Percentiles rank a stretch among this genome's conserved stretches.
phyloP scores from a whole-genome alignment of 169 alveolate genomes.

The Plasmodium reichenowi region DNA sequence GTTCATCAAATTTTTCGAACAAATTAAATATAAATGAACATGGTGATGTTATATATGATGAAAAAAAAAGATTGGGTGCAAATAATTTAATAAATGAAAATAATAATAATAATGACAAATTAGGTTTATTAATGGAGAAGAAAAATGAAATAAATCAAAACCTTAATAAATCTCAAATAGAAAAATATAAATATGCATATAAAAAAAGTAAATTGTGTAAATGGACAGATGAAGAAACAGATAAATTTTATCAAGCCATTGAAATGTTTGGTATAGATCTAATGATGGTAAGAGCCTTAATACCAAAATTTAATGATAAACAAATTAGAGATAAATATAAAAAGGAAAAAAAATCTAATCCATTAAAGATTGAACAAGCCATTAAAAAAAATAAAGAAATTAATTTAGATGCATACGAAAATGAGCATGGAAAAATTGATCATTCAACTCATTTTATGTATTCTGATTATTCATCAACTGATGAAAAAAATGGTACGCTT shows the following conservation, averaged over 20 bases:
- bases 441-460: conserved; percentile 78
- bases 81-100: conserved; percentile 34
- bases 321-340: conserved; percentile 86
- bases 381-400: conserved; percentile 78
- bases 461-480: conserved; percentile 77
- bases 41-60: conserved; percentile 64
- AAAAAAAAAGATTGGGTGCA: conserved; percentile 22
- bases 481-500: conserved; percentile 41
- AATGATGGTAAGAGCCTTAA: conserved; percentile 82
- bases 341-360: conserved; percentile 82
- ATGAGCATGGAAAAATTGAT: conserved; percentile 84
- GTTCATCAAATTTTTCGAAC: conserved; percentile 14
- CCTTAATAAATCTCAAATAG: conserved; percentile 56
- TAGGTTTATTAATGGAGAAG: conserved; percentile 26
- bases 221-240: conserved; percentile 85
- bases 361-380: conserved; percentile 79
- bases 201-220: conserved; percentile 77
- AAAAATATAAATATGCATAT: conserved; percentile 81
- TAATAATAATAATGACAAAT: conserved; percentile 13
- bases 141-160: conserved; percentile 26
- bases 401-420: conserved; percentile 81
- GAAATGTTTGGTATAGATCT: conserved; percentile 85
- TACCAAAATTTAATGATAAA: conserved; percentile 83
- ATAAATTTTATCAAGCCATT: conserved; percentile 82
- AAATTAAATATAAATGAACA: conserved; percentile 52